Conservation (phyloP, 2,329 filamentous ascomycete species). For the Hypoxylon sp. region DNA sequence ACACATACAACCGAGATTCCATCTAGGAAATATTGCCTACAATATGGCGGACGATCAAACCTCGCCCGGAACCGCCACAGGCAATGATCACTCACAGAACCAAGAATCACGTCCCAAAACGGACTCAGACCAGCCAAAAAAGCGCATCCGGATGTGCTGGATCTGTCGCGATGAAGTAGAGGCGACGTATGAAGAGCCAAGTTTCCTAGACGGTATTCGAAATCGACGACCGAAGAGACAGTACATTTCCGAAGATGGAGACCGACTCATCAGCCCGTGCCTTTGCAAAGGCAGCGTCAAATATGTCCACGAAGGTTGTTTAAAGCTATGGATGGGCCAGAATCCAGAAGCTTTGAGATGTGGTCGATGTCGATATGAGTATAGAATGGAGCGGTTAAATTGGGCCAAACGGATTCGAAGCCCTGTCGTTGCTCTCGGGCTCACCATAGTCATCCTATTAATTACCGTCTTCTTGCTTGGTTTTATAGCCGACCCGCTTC, state of each 20-base stretch:
- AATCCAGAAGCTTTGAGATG: slow-evolving; percentile 87
- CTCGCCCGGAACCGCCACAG: slow-evolving; percentile 33
- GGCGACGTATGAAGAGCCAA: slow-evolving; percentile 61
- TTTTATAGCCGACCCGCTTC: slow-evolving; percentile 92
- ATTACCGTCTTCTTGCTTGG: slow-evolving; percentile 84
- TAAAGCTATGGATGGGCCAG: slow-evolving; percentile 85
- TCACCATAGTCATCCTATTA: slow-evolving; percentile 82
- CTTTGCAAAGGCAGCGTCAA: slow-evolving; percentile 93
- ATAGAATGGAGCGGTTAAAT: slow-evolving; percentile 81
- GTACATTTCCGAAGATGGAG: slow-evolving; percentile 51
- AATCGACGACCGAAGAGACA: slow-evolving; percentile 47
- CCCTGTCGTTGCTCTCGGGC: slow-evolving; percentile 73
- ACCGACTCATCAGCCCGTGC: slow-evolving; percentile 85
- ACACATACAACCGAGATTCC: slow-evolving; percentile 7
- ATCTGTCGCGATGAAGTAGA: slow-evolving; percentile 84
- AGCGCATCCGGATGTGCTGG: slow-evolving; percentile 73
- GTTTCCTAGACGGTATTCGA: slow-evolving; percentile 52
- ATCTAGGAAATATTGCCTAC: neutral
- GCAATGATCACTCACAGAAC: slow-evolving; percentile 40
- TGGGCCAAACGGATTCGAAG: slow-evolving; percentile 81
- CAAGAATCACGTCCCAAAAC: slow-evolving; percentile 42
- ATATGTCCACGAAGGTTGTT: slow-evolving; percentile 94
- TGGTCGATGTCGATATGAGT: slow-evolving; percentile 88
- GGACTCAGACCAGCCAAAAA: slow-evolving; percentile 42
- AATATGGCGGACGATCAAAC: slow-evolving; percentile 29